Percentiles rank a stretch among this genome's conserved stretches.
These are phyloP conservation scores for Linnemannia hyalina DNA, from an alignment of 192 early-diverging fungal species.

Conservation along the genomic window DNA sequence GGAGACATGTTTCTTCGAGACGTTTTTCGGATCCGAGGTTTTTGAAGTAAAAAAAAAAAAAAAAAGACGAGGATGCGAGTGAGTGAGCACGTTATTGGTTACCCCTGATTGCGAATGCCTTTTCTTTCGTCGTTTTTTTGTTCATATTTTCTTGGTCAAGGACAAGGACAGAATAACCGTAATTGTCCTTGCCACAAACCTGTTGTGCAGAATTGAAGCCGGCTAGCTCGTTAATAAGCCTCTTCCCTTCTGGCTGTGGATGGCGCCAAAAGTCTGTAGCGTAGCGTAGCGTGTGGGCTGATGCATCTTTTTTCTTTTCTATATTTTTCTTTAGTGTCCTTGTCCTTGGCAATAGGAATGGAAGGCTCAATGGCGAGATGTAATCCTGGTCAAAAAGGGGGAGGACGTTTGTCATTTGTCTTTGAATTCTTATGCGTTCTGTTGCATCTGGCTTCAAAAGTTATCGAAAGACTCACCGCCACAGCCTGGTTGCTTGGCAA, in stretches of 20 bases:
- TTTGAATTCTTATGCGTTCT: too few species aligned
- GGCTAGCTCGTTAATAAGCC: too few species aligned
- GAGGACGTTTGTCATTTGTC: too few species aligned
- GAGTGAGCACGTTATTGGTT: not conserved
- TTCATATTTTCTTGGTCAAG: too few species aligned
- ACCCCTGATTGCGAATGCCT: not conserved
- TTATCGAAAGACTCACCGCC: not conserved
- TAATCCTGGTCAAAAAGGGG: not conserved
- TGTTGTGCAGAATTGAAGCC: not conserved
- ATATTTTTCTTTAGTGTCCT: not conserved
- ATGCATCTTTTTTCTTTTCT: not conserved
- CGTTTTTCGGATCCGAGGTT: not conserved
- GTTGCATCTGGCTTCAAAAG: too few species aligned
- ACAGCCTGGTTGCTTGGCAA: slow-evolving; percentile 1
- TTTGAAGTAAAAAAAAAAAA: not conserved
- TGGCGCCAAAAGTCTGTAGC: not conserved
- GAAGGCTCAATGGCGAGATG: not conserved
- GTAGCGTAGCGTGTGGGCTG: slow-evolving; percentile 4
- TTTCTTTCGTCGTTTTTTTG: not conserved
- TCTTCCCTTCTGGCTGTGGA: not conserved
- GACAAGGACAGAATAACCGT: not conserved
- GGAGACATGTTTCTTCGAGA: not conserved
- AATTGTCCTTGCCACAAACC: not conserved
- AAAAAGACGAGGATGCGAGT: not conserved
- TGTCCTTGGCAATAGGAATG: slow-evolving; percentile 7